These are phyloP conservation scores for Phaeosphaeriaceae sp. DNA, from an alignment of 2,329 filamentous ascomycete genomes.

Conservation along the genomic window DNA sequence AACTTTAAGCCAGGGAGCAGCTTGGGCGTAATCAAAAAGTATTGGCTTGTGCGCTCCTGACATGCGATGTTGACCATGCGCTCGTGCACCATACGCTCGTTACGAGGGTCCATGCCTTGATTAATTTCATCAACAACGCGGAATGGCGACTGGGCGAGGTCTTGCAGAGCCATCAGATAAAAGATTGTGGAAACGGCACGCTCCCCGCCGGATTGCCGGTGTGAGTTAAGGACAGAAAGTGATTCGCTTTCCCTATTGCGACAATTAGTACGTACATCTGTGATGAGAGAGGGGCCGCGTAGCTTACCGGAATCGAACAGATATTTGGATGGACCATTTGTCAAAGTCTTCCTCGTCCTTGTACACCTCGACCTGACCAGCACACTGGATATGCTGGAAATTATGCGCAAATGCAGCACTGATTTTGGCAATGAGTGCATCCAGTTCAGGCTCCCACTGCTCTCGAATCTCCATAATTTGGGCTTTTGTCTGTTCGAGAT, in stretches of 20 bases:
- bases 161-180: constrained; percentile 97
- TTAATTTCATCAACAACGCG: constrained; percentile 99
- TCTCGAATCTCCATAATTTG: constrained; percentile 71
- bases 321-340: constrained; percentile 90
- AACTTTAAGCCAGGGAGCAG: constrained; percentile 85
- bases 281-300: background rate
- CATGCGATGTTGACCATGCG: constrained; percentile 98
- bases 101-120: constrained; percentile 98
- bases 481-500: constrained; percentile 61
- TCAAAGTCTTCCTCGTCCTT: constrained; percentile 92
- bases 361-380: constrained; percentile 84
- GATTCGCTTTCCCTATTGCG: constrained; percentile 67
- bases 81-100: constrained; percentile 97
- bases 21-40: constrained; percentile 98
- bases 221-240: constrained; percentile 83
- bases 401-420: constrained; percentile 92
- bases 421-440: constrained; percentile 78
- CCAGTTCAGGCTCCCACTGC: constrained; percentile 84
- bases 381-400: constrained; percentile 92
- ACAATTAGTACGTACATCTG: constrained; percentile 10
- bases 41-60: constrained; percentile 73
- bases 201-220: constrained; percentile 95
- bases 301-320: constrained; percentile 87
- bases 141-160: constrained; percentile 91
- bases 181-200: constrained; percentile 97